Conservation (phyloP, 2,329 filamentous ascomycete genomes). For the Trichoderma sp. region DNA sequence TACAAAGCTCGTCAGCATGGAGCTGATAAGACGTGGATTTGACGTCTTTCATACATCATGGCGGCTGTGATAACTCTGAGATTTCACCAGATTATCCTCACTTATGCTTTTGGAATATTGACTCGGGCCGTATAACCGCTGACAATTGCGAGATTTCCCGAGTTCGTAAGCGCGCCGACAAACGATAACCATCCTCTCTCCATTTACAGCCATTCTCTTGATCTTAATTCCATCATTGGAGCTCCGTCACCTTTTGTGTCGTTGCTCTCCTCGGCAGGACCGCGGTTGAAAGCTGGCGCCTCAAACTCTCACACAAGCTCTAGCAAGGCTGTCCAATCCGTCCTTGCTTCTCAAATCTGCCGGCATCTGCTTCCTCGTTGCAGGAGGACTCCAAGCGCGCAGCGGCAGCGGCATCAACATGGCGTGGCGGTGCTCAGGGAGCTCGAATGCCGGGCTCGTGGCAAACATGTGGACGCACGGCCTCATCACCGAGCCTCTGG, state of each 20-base stretch:
- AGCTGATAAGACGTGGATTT: background rate
- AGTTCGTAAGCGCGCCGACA: background rate
- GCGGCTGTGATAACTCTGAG: background rate
- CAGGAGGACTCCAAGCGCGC: background rate
- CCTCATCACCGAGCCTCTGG: constrained; percentile 68
- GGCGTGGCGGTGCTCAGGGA: constrained; percentile 86
- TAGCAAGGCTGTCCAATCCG: background rate
- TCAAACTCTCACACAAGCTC: background rate
- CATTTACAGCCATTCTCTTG: background rate
- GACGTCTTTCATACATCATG: constrained; percentile 19
- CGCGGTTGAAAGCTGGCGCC: constrained; percentile 5
- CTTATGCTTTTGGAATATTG: background rate
- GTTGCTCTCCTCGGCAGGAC: background rate
- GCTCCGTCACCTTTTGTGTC: background rate
- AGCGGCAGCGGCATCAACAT: constrained; percentile 47
- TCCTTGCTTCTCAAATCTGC: background rate
- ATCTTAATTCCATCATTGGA: background rate
- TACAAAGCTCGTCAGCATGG: background rate
- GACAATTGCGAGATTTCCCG: background rate
- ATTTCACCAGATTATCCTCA: background rate
- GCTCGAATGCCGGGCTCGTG: constrained; percentile 70
- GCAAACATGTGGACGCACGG: constrained; percentile 70
- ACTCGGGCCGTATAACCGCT: background rate
- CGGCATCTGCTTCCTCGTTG: background rate
- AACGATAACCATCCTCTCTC: background rate